phyloP scores from a whole-genome alignment of 2,329 filamentous ascomycete genomes.

The Peltaster fructicola region DNA sequence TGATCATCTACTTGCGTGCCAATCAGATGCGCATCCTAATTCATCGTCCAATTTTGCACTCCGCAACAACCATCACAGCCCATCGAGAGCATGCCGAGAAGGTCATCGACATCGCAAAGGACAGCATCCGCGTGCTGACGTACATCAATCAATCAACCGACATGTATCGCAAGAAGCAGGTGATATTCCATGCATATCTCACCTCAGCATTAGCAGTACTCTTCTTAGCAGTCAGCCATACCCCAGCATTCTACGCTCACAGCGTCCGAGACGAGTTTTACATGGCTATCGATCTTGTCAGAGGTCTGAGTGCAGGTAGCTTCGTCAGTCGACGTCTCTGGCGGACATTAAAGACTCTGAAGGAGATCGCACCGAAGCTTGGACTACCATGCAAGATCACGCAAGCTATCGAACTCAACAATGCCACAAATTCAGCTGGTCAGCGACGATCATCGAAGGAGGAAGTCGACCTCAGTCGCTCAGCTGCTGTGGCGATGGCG shows the following conservation, averaged over 20 bases:
- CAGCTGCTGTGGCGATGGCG: constrained; percentile 48
- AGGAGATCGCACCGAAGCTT: constrained; percentile 52
- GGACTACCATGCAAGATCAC: constrained; percentile 31
- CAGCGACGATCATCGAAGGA: constrained; percentile 11
- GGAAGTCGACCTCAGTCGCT: constrained; percentile 38
- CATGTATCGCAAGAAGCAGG: constrained; percentile 53
- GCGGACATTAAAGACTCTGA: constrained; percentile 53
- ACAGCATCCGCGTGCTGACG: constrained; percentile 54
- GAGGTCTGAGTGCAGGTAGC: constrained; percentile 52
- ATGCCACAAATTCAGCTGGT: constrained; percentile 1
- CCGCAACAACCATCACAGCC: constrained; percentile 62
- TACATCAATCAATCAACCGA: constrained; percentile 55
- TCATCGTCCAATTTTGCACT: constrained; percentile 74
- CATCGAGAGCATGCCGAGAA: constrained; percentile 57
- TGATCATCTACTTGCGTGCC: constrained; percentile 69
- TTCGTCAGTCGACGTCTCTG: constrained; percentile 58
- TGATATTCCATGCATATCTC: constrained; percentile 67
- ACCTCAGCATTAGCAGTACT: constrained; percentile 57
- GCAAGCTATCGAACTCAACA: constrained; percentile 1
- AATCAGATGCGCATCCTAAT: constrained; percentile 86
- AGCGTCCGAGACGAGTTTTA: constrained; percentile 61
- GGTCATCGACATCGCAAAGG: constrained; percentile 56
- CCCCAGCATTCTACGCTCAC: constrained; percentile 51
- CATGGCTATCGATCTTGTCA: constrained; percentile 56
- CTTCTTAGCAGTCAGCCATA: constrained; percentile 60